Conservation (phyloP, 306 rosid species). For the Boehmeria nivea region DNA sequence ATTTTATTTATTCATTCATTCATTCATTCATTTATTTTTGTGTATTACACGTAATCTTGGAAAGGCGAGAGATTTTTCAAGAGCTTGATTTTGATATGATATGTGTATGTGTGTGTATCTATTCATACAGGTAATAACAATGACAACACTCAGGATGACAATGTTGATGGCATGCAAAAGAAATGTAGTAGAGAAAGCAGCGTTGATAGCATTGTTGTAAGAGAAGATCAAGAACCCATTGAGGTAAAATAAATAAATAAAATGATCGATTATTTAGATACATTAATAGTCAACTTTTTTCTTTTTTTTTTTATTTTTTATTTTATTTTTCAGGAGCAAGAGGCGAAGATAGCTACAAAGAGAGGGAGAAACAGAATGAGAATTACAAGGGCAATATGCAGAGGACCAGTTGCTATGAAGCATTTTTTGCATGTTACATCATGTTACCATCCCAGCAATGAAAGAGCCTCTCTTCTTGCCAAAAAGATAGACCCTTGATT, state of each 20-base stretch:
- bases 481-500: slow-evolving; percentile 24
- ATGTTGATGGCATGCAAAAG: not conserved
- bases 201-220: slow-evolving; percentile 8
- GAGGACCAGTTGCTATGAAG: slow-evolving; percentile 35
- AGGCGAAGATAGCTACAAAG: slow-evolving; percentile 22
- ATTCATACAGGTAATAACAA: slow-evolving; percentile 31
- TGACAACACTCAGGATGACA: not conserved
- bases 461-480: slow-evolving; percentile 28
- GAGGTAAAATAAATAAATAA: too few species aligned
- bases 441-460: slow-evolving; percentile 42
- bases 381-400: slow-evolving; percentile 26
- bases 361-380: slow-evolving; percentile 31
- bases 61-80: too few species aligned
- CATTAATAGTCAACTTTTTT: too few species aligned
- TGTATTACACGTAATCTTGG: too few species aligned
- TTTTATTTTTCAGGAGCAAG: slow-evolving; percentile 19
- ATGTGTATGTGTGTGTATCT: too few species aligned
- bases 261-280: too few species aligned
- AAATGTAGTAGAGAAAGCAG: not conserved
- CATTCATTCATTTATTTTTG: not conserved
- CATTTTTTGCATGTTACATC: slow-evolving; percentile 44
- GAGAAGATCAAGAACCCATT: not conserved
- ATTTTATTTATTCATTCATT: not conserved
- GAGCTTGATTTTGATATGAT: too few species aligned
- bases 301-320: too few species aligned